phyloP scores from a whole-genome alignment of 1,284 basidiomycete species.

The Marasmius tenuissimus region DNA sequence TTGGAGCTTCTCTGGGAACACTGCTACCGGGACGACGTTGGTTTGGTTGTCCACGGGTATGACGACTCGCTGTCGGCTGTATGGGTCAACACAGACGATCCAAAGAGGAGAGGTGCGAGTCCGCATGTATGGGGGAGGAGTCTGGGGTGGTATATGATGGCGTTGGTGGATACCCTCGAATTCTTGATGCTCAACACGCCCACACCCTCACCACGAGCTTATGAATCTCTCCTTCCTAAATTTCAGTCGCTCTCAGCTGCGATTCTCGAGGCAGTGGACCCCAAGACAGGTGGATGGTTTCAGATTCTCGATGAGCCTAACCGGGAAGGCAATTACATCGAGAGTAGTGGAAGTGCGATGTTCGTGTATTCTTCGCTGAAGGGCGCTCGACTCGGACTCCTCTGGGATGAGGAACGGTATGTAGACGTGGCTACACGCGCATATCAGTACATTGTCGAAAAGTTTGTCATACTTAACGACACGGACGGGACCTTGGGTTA shows the following conservation, averaged over 20 bases:
- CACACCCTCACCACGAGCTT: neutral
- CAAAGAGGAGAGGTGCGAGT: neutral
- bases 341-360: constrained; percentile 2
- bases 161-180: constrained; percentile 1
- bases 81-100: neutral
- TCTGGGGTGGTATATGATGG: constrained; percentile 4
- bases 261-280: neutral
- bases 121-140: constrained; percentile 6
- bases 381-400: neutral
- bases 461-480: neutral
- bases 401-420: neutral
- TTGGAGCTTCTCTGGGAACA: constrained; percentile 3
- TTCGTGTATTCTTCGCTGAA: constrained; percentile 6
- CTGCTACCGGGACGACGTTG: neutral
- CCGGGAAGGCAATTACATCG: constrained; percentile 3
- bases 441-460: constrained; percentile 1
- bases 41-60: constrained; percentile 4
- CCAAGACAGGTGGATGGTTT: constrained; percentile 3
- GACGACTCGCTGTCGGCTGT: constrained; percentile 3
- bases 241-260: neutral
- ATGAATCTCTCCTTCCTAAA: neutral
- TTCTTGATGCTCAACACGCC: neutral
- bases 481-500: constrained; percentile 1
- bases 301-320: constrained; percentile 2
- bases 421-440: neutral